Percentiles rank a stretch among this genome's conserved stretches.
These are phyloP conservation scores for Phytopythium oedochilum DNA, from an alignment of 352 stramenopile genomes.

Conservation along the genomic window DNA sequence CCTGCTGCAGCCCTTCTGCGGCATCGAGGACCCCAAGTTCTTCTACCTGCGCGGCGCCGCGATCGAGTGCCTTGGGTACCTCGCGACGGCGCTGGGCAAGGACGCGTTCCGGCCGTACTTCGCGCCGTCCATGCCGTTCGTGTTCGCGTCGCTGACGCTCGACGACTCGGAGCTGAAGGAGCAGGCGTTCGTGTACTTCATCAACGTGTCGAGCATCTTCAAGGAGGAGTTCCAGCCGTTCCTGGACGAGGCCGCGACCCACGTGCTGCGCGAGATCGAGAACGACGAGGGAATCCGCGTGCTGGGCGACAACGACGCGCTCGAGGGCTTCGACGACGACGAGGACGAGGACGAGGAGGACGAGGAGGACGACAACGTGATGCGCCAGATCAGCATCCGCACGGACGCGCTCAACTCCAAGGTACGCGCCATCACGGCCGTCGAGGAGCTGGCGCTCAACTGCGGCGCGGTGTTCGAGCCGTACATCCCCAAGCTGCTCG, in stretches of 20 bases:
- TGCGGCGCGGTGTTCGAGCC: slow-evolving; percentile 73
- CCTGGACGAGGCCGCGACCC: slow-evolving; percentile 71
- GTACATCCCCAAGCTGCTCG: slow-evolving; percentile 82
- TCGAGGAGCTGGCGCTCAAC: slow-evolving; percentile 85
- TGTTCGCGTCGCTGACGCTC: slow-evolving; percentile 90
- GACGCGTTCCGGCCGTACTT: slow-evolving; percentile 96
- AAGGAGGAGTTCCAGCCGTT: slow-evolving; percentile 96
- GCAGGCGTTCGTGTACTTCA: slow-evolving; percentile 97
- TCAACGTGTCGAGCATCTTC: slow-evolving; percentile 98
- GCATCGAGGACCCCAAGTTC: slow-evolving; percentile 89
- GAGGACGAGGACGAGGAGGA: slow-evolving; percentile 84
- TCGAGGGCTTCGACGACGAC: slow-evolving; percentile 70
- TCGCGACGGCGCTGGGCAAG: slow-evolving; percentile 95
- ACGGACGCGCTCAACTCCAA: slow-evolving; percentile 85
- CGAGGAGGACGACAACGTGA: slow-evolving; percentile 58
- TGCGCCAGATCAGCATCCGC: slow-evolving; percentile 84
- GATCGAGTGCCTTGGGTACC: slow-evolving; percentile 98
- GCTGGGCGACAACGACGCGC: slow-evolving; percentile 60
- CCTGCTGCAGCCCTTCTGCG: slow-evolving; percentile 88
- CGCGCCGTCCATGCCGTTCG: slow-evolving; percentile 92
- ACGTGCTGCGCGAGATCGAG: slow-evolving; percentile 67
- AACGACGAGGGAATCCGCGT: slow-evolving; percentile 77
- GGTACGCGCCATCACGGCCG: slow-evolving; percentile 69
- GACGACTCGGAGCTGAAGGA: slow-evolving; percentile 97
- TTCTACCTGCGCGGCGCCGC: slow-evolving; percentile 93